These are phyloP conservation scores for Syncephalis plumigaleata DNA, from an alignment of 371 early-diverging fungal genomes.

Conservation along the genomic window DNA sequence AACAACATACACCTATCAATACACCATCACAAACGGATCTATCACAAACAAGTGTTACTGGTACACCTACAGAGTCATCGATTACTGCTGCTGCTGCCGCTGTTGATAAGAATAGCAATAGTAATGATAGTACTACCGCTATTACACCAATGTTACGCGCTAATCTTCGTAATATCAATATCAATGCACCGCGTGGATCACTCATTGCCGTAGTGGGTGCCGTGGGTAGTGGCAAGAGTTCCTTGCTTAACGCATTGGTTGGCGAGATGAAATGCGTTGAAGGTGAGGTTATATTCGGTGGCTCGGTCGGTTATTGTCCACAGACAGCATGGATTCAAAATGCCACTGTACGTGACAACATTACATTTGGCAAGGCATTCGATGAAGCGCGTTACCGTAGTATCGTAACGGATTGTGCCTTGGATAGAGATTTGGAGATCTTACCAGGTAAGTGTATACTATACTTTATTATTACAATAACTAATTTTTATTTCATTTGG, in stretches of 20 bases:
- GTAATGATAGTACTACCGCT: slow-evolving; percentile 30
- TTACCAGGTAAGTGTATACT: slow-evolving; percentile 14
- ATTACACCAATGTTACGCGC: slow-evolving; percentile 13
- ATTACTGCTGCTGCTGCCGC: slow-evolving; percentile 4
- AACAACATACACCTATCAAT: not conserved
- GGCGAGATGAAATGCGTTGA: slow-evolving; percentile 66
- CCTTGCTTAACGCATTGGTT: slow-evolving; percentile 58
- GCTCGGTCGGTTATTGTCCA: slow-evolving; percentile 76
- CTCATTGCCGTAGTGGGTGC: slow-evolving; percentile 68
- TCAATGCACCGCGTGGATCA: slow-evolving; percentile 38
- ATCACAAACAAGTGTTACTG: slow-evolving; percentile 8
- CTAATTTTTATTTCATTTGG: too few relatives aligned
- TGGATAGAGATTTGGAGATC: slow-evolving; percentile 45
- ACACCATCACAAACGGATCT: too few relatives aligned
- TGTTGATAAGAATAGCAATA: slow-evolving; percentile 11
- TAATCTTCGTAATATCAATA: slow-evolving; percentile 34
- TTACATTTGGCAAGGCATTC: slow-evolving; percentile 74
- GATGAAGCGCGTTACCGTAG: slow-evolving; percentile 35
- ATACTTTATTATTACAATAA: too few relatives aligned
- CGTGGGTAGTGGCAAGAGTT: slow-evolving; percentile 80
- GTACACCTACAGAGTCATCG: slow-evolving; percentile 12
- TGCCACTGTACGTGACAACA: slow-evolving; percentile 74
- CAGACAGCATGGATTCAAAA: slow-evolving; percentile 94
- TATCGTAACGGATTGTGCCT: slow-evolving; percentile 26
- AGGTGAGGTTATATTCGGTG: slow-evolving; percentile 51